phyloP scores from a whole-genome alignment of 73 alveolate genomes.

The Paramecium sexaurelia region DNA sequence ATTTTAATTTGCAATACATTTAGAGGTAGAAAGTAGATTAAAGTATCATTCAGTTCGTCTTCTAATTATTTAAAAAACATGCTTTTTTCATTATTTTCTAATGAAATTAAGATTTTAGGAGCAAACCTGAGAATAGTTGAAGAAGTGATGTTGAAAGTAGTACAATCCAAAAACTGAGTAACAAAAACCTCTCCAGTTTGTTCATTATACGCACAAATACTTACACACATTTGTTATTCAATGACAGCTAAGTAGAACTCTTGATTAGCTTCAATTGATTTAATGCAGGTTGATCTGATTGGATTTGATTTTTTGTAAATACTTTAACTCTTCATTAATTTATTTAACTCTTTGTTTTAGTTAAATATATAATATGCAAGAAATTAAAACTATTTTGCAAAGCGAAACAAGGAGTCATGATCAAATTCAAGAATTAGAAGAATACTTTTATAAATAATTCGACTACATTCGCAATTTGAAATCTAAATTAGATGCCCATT shows the following conservation, averaged over 20 bases:
- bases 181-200: constrained; percentile 16
- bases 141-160: constrained; percentile 9
- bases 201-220: constrained; percentile 39
- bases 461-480: constrained; percentile 24
- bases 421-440: constrained; percentile 9
- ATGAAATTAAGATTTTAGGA: neutral
- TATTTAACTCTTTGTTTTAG: neutral
- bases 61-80: constrained; percentile 28
- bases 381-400: neutral
- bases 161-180: constrained; percentile 4
- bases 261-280: neutral
- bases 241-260: neutral
- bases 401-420: neutral
- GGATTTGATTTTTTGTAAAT: neutral
- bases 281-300: neutral
- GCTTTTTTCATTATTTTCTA: constrained; percentile 18
- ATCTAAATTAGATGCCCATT: constrained; percentile 26
- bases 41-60: neutral
- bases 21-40: neutral
- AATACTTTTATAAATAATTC: neutral
- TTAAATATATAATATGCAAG: neutral
- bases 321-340: constrained; percentile 42
- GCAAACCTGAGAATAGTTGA: constrained; percentile 32
- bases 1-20: neutral
- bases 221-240: constrained; percentile 11